Evolutionary conservation across 169 alveolate genomes (phyloP), one percentile per base, ranked within the genome.

Genomic region (Plasmodium gallinaceum): DNA sequence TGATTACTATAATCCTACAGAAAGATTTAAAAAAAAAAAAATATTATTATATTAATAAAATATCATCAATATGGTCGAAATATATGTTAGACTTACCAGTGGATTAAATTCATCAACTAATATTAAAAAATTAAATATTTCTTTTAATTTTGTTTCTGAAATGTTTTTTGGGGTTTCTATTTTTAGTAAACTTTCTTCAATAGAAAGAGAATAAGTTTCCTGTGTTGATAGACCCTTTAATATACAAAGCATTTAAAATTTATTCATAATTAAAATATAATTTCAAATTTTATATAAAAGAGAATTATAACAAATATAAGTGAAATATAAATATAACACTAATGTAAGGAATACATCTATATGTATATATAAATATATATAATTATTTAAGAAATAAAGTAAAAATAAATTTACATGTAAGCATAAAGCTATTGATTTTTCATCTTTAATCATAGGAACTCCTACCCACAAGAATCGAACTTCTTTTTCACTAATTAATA

Each of bases 401-500:
- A 22, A 32, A 16, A n/a, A 16, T 52, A 32, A 24, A 7, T 61
- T 80, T 80, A 80, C 90, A 51, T 80, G 90, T 14, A 80, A 68
- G 39, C 90, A 80, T 68, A 80, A 62, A 54, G 70, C 58, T 20
- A 69, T 37, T 5, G 90, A n/a, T 39, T 24, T 42, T 9, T 68
- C 90, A 3, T 58, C 74, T 72, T 80, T 80, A 37, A 70, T 26
- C 90, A 80, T 80, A 7, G 90, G 90, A 1, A 72, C 52, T 4
- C 74, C 90, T 20, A 80, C 90, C 90, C 90, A 80, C 46, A 80
- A 46, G 26, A 80, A 80, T 43, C 90, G 90, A 69, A 80, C 90
- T 60, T 80, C 85, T 14, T 80, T 66, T 54, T 80, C 90, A 61
- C 90, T 80, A 14, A 45, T 24, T 54, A 43, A 46, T 57, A 52